Evolutionary conservation across 139 green algal genomes (phyloP).

Genomic region (Chlorella sp.): DNA sequence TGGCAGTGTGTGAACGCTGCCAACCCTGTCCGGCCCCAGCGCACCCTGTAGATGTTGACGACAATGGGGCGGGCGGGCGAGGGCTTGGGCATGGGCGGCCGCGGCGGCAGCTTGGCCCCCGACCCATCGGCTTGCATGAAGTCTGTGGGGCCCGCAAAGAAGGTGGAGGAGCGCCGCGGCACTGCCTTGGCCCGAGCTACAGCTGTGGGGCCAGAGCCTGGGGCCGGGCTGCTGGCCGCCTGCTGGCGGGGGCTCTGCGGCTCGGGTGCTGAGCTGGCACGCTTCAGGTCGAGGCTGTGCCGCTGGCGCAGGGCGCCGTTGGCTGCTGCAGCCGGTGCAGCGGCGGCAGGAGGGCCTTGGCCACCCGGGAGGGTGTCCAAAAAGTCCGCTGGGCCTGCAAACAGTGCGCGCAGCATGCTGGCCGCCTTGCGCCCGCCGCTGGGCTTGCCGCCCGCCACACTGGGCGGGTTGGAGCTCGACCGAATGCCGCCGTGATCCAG

Average conservation of each 20-base stretch:
- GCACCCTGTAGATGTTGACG: slow-evolving; percentile 16
- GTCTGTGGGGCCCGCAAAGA: not conserved
- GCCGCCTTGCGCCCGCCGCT: not conserved
- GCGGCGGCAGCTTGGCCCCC: not conserved
- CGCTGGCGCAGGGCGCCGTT: not conserved
- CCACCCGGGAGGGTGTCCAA: not conserved
- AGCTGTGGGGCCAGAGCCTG: not conserved
- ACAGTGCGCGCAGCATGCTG: slow-evolving; percentile 10
- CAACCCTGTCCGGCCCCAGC: too few species aligned
- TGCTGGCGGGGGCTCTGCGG: not conserved
- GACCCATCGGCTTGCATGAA: not conserved
- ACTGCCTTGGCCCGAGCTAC: not conserved
- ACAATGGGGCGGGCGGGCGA: not conserved
- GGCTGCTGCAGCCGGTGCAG: not conserved
- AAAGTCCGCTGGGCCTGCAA: slow-evolving; percentile 18
- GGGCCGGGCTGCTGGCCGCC: not conserved
- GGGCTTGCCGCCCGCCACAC: not conserved
- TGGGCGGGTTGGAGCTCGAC: not conserved
- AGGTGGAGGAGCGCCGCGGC: not conserved
- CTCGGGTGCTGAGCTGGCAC: too few species aligned
- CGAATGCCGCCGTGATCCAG: not conserved
- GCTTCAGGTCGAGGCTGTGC: too few species aligned
- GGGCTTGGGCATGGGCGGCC: not conserved
- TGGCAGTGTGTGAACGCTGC: too few species aligned
- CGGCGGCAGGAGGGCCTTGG: not conserved